Base-by-base conservation (phyloP, 2,329 filamentous ascomycete species). In the Aspergillus persii region DNA sequence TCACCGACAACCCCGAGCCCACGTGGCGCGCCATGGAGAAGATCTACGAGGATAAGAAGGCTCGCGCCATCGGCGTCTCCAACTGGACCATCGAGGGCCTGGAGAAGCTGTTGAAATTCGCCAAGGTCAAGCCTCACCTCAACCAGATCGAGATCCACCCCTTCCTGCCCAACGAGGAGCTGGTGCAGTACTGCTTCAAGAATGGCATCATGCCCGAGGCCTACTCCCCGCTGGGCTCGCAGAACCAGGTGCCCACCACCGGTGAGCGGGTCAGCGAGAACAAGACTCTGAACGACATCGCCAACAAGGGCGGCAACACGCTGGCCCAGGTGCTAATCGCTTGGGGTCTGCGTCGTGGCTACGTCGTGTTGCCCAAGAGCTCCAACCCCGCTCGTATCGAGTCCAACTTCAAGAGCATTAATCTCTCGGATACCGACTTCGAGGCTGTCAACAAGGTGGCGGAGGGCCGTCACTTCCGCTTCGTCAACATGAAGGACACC, bases 401-500 rank as follows among this genome's bases (percentile, higher is more conserved):
- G 72, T 88, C 85, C 77, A 91, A 92, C 77, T 84, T 87, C 69
- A 79, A 86, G 70, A 81, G 84, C 62, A 86, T 87, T 31, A 76
- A 84, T 69, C 77, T 91, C 59, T 76, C 78, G 49, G 79, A 83
- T 44, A 80, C 81, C 56, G 84, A 88, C 65, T 83, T 87, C 67
- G 78, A 81, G 61, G 85, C 81, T 12, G 81, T 89, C 56, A 83
- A 89, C 75, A 70, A 80, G 61, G 87, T 91, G 7, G 87, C 88
- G 1, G 81, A 84, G 71, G 85, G 86, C 39, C 81, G 88, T 54
- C 86, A 89, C 74, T 84, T 83, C 29, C 84, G 89, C 41, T 91
- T 92, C 69, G 89, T 92, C 60, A 91, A 92, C 78, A 91, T 91
- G 89, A 91, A 90, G 81, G 88, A 90, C 64, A 90, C 87, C 1